phyloP scores from a whole-genome alignment of 2,329 filamentous ascomycete species.

The Alternaria triticimaculans region DNA sequence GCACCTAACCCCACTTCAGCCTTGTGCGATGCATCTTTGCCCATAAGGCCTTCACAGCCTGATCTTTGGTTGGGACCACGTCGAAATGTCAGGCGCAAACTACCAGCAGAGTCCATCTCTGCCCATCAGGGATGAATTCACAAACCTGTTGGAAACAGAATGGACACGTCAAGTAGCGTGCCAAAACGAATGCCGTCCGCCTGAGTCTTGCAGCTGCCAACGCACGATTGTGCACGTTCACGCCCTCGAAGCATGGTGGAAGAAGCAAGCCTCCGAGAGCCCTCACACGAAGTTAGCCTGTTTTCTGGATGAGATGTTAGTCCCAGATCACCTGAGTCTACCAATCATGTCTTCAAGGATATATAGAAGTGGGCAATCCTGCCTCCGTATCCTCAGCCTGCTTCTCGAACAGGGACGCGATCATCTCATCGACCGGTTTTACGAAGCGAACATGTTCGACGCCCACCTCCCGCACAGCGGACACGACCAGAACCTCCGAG shows the following conservation, averaged over 20 bases:
- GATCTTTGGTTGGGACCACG: conserved; percentile 8
- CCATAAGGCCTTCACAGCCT: conserved; percentile 3
- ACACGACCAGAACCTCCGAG: neutral
- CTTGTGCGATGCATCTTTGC: neutral
- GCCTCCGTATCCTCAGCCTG: neutral
- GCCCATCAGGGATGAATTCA: neutral
- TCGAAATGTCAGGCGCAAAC: conserved; percentile 2
- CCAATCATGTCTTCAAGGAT: neutral
- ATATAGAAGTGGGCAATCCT: neutral
- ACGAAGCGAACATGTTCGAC: neutral
- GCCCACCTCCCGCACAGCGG: neutral
- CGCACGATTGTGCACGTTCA: conserved; percentile 12
- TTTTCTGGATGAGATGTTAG: neutral
- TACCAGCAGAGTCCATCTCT: too few relatives aligned
- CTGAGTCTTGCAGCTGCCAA: conserved; percentile 8
- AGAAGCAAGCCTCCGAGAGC: neutral
- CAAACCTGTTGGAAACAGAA: neutral
- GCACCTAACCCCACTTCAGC: too few relatives aligned
- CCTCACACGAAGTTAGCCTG: neutral
- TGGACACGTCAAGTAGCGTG: neutral
- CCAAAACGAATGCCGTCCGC: neutral
- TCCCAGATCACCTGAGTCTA: neutral
- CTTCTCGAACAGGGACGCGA: neutral
- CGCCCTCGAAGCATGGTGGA: conserved; percentile 16
- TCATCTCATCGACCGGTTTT: neutral